Percentiles rank a stretch among this genome's conserved stretches.
Evolutionary conservation across 2,329 filamentous ascomycete species (phyloP).

Genomic region (Pseudonectria foliicola): DNA sequence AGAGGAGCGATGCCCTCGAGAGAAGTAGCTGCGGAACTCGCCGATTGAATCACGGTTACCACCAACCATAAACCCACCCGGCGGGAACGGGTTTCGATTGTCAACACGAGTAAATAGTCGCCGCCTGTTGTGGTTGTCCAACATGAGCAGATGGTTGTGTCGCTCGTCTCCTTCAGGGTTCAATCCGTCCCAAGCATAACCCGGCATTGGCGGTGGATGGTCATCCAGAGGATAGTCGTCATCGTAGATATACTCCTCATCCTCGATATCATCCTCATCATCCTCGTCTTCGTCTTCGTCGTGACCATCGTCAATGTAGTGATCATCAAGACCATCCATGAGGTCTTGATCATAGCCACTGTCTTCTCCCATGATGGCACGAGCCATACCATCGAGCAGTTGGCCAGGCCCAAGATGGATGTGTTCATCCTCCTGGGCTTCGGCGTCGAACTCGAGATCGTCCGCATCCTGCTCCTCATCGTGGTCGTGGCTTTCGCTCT

Average conservation of each 20-base stretch:
- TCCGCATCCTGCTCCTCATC: constrained; percentile 46
- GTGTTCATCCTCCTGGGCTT: constrained; percentile 47
- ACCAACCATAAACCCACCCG: constrained; percentile 40
- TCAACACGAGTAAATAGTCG: constrained; percentile 28
- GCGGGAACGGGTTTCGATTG: constrained; percentile 55
- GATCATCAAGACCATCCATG: constrained; percentile 43
- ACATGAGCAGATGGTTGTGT: constrained; percentile 40
- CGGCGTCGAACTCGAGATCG: constrained; percentile 48
- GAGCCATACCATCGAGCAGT: constrained; percentile 47
- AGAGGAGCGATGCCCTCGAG: constrained; percentile 46
- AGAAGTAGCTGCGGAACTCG: constrained; percentile 45
- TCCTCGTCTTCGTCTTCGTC: constrained; percentile 56
- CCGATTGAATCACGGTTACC: constrained; percentile 47
- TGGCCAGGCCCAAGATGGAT: constrained; percentile 38
- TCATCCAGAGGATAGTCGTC: constrained; percentile 46
- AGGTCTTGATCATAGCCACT: constrained; percentile 47
- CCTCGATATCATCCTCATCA: constrained; percentile 66
- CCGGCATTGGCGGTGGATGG: constrained; percentile 38
- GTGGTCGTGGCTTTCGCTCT: constrained; percentile 52
- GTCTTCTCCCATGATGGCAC: constrained; percentile 47
- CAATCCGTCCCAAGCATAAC: constrained; percentile 52
- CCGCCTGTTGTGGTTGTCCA: constrained; percentile 42
- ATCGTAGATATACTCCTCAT: constrained; percentile 57
- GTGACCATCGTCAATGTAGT: constrained; percentile 46
- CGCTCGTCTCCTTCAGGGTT: constrained; percentile 43